Percentiles rank a stretch among this genome's conserved stretches.
These are phyloP conservation scores for Metarhizium sp. DNA, from an alignment of 2,329 filamentous ascomycete genomes.

Conservation along the genomic window DNA sequence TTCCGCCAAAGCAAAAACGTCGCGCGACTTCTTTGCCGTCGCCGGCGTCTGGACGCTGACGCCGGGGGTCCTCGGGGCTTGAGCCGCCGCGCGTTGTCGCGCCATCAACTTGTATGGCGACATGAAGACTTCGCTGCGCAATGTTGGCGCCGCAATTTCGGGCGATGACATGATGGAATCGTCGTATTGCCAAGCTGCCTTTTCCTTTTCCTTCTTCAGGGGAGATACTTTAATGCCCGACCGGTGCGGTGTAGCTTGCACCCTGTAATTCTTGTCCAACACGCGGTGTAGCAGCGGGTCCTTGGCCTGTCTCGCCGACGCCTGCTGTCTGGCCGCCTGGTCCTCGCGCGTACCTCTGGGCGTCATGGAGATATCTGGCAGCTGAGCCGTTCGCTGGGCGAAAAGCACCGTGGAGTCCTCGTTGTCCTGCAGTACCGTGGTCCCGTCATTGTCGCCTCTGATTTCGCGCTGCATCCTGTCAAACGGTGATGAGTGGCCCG, in stretches of 20 bases:
- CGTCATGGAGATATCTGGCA: conserved; percentile 56
- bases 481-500: conserved; percentile 66
- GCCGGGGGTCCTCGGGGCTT: conserved; percentile 62
- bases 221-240: conserved; percentile 34
- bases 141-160: conserved; percentile 68
- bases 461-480: conserved; percentile 63
- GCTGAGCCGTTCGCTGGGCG: conserved; percentile 41
- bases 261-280: conserved; percentile 90
- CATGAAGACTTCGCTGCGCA: conserved; percentile 79
- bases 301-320: conserved; percentile 30
- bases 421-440: conserved; percentile 25
- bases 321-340: conserved; percentile 20
- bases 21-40: conserved; percentile 37
- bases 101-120: conserved; percentile 52
- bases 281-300: conserved; percentile 83
- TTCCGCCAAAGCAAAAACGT: conserved; percentile 32
- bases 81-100: conserved; percentile 31
- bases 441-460: conserved; percentile 32
- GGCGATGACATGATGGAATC: conserved; percentile 63
- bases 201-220: conserved; percentile 19
- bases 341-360: conserved; percentile 33
- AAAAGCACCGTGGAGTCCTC: conserved; percentile 40
- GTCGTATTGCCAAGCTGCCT: conserved; percentile 32
- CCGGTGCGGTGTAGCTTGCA: conserved; percentile 83
- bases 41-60: conserved; percentile 75